Evolutionary conservation across 257 asterid genomes (phyloP), one percentile per base, ranked within the genome.

Genomic region (Orobanche coerulescens): DNA sequence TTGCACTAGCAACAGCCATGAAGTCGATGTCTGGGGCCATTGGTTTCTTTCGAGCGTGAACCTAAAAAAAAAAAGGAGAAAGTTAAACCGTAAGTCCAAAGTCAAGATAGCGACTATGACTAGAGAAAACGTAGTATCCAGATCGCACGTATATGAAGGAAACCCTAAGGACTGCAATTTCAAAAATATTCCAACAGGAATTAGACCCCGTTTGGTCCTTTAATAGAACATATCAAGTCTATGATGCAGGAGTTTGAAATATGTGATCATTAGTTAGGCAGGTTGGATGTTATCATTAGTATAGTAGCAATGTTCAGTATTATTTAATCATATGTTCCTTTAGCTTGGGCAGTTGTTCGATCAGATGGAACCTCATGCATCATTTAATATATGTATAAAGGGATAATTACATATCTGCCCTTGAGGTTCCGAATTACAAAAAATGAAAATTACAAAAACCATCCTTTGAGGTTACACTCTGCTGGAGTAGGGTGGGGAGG

Each of bases 31-130:
- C 97, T 43, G 87, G 83, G 66, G 95, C 97, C 86, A 86, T 80
- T 53, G 91, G 94, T 77, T 92, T 88, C 73, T 84, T 92, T 48
- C 95, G 87, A 71, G 96, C 95, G 75, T 92, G 98, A 19, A 92
- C 98, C 98, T 92, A 57, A 30, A 51, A 58, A 64, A 73, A 71
- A 37, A 44, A 58, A 30, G 33, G 73, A 71, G 33, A 44, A 58
- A 30, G 33, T 40, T 31, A 34, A 56, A 24, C 51, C 19, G 23
- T 36, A 34, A 9, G 2, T 2, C 44, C 65, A 46, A 69, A 55
- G 4, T 19, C 44, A 51, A 61, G 42, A 20, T 23, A 36, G 33
- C 16, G 28, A 48, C 30, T 18, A 42, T 46, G 56, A 65, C 47
- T 13, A 46, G 11, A 65, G 39, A 65, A 31, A 24, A 67, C 12